Evolutionary conservation across 495 filamentous ascomycete genomes (phyloP), one percentile per base, ranked within the genome.

Genomic region (Xylaria intraflava): DNA sequence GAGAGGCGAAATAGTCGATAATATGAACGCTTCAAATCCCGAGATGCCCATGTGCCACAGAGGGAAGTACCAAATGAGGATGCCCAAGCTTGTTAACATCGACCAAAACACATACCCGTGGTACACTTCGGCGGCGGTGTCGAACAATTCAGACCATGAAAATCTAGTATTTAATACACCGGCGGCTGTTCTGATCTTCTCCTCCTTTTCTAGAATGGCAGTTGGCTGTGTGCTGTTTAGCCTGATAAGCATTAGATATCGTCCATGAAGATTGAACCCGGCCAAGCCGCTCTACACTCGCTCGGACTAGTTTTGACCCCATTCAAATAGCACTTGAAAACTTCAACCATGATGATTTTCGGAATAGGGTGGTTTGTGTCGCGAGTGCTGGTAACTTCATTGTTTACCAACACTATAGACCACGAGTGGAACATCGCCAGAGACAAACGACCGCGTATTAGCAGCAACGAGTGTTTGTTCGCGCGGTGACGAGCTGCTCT

Each of bases 11-110:
- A 89, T 62, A n/a, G 86, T 90, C 56, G 78, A 78, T 79, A 95
- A 82, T 67, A 99, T 82, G 55, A 92, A 76, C 23, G 84, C 84
- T 71, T 99, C 94, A 58, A 95, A 96, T 51, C 94, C 94, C 7
- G 94, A 99, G 55, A 99, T 90, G 52, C 94, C 94, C 94, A 99
- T 97, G 67, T 96, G 83, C 94, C 94, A 99, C n/a, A 99, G 80
- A 14, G 93, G 93, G 64, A 99, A 99, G 66, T 95, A 99, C 94
- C 94, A 99, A 23, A 97, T 84, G 31, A 86, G 76, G 26, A 97
- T 75, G 35, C 87, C 89, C 46, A 99, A 76, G 46, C 88, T 86
- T 51, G 94, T 99, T 57, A 95, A 76, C 58, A 89, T 85, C 6
- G 91, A 89, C 94, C 94, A 99, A 71, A 96, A 96, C 44, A 94